Conservation (phyloP, 768 basidiomycete species). For the Phanerochaete sordida region DNA sequence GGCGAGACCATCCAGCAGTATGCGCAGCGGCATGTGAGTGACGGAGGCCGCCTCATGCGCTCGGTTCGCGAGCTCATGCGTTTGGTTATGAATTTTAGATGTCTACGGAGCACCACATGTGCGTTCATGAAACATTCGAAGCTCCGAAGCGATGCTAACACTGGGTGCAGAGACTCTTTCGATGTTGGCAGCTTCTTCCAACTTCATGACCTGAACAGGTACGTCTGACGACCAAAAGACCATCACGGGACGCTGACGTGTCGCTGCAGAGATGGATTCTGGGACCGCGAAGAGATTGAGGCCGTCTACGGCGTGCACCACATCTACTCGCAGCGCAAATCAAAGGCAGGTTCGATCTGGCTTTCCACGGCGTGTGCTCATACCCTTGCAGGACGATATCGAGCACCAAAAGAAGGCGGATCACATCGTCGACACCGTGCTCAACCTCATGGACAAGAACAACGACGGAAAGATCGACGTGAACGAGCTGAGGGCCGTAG, state of each 20-base stretch:
- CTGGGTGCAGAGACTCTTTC: slow-evolving; percentile 65
- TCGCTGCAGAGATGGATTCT: slow-evolving; percentile 61
- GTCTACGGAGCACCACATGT: slow-evolving; percentile 89
- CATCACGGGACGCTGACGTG: slow-evolving; percentile 1
- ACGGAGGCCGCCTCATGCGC: not conserved
- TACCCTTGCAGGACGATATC: slow-evolving; percentile 53
- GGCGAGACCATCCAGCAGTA: slow-evolving; percentile 78
- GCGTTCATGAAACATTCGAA: slow-evolving; percentile 15
- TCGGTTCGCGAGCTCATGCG: not conserved
- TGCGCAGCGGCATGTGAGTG: slow-evolving; percentile 86
- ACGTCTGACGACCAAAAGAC: slow-evolving; percentile 16
- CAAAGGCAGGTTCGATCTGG: slow-evolving; percentile 43
- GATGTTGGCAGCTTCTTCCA: slow-evolving; percentile 90
- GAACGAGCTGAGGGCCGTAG: slow-evolving; percentile 70
- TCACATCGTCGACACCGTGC: slow-evolving; percentile 66
- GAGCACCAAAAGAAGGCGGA: slow-evolving; percentile 84
- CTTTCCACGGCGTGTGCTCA: not conserved
- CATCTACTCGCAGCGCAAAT: slow-evolving; percentile 79
- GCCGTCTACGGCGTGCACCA: slow-evolving; percentile 97
- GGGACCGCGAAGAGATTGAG: slow-evolving; percentile 87
- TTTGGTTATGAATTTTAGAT: slow-evolving; percentile 48
- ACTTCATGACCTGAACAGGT: slow-evolving; percentile 90
- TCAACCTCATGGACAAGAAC: slow-evolving; percentile 69
- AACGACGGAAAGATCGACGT: slow-evolving; percentile 65
- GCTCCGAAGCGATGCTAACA: slow-evolving; percentile 1